Base-by-base conservation (phyloP, 495 filamentous ascomycete species). In the Delitschia confertaspora region DNA sequence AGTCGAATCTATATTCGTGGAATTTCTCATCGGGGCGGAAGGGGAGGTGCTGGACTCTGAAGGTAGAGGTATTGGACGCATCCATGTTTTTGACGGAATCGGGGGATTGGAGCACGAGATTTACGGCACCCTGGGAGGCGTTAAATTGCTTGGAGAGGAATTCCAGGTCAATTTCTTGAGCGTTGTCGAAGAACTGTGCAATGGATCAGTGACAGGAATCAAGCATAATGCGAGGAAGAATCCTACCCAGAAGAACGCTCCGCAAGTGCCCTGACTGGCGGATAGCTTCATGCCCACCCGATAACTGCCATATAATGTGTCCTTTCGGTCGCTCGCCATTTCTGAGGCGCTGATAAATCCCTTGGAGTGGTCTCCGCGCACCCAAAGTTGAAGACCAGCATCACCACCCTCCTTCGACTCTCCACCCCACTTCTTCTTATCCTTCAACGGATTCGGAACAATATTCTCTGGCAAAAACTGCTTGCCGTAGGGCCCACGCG, bases 1-100 rank as follows among this genome's bases (percentile, higher is more conserved):
- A 86, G 55, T 88, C 83, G 57, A 85, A 80, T 31, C 83, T 80
- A 55, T 86, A 87, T 59, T 86, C 80, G 58, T 87, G 82, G 45
- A 78, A 78, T 5, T 39, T 72, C 0, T 59, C 55, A 0, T 72
- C 68, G 0, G 83, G 79, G 40, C 76, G 57, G 60, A 84, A 88
- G 2, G 73, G 66, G 3, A 88, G 65, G 26, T 69, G 52, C 8
- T 73, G 62, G 26, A 68, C 59, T 32, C 66, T 56, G 59, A 77
- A 83, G 36, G 65, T 71, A 3, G 64, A 62, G 0, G 77, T 79
- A 34, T 61, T 56, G 25, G 59, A 59, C 0, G 78, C 79, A 52
- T 83, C 67, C 59, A 69, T 78, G 14, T 77, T 78, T 11, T 60
- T 29, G 4, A 66, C 67, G 0, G 79, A 74, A 26, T 69, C 63